phyloP scores from a whole-genome alignment of 1,139 yeast genomes.

The Fermentozyma sake region DNA sequence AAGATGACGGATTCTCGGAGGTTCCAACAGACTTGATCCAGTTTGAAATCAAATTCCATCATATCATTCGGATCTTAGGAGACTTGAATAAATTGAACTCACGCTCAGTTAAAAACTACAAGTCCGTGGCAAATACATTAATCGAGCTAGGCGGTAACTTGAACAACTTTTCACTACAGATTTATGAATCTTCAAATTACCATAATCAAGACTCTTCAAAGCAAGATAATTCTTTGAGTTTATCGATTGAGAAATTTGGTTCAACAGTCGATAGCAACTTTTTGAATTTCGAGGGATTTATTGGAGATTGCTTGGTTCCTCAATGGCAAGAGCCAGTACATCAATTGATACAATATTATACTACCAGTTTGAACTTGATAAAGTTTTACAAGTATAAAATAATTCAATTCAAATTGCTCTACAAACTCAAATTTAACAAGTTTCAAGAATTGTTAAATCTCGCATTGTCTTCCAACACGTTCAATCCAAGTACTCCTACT shows the following conservation, averaged over 20 bases:
- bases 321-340: slow-evolving; percentile 46
- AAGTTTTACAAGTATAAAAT: slow-evolving; percentile 45
- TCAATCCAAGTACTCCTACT: too few relatives aligned
- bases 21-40: slow-evolving; percentile 32
- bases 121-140: slow-evolving; percentile 24
- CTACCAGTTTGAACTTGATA: slow-evolving; percentile 34
- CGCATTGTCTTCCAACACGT: slow-evolving; percentile 3
- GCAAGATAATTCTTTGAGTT: slow-evolving; percentile 26
- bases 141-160: slow-evolving; percentile 46
- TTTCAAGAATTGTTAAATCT: slow-evolving; percentile 35
- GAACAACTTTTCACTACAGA: slow-evolving; percentile 44
- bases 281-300: slow-evolving; percentile 37
- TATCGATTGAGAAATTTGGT: slow-evolving; percentile 42
- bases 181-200: slow-evolving; percentile 25
- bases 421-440: slow-evolving; percentile 38
- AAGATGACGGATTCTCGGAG: slow-evolving; percentile 16
- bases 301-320: slow-evolving; percentile 32
- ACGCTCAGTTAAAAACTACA: slow-evolving; percentile 28
- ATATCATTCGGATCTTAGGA: slow-evolving; percentile 27
- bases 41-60: slow-evolving; percentile 34
- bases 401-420: slow-evolving; percentile 38
- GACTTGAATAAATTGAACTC: slow-evolving; percentile 34
- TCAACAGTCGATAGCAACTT: slow-evolving; percentile 42
- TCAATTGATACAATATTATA: slow-evolving; percentile 38
- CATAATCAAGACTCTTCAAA: slow-evolving; percentile 5